Evolutionary conservation across 148 eudicot species (phyloP).

Genomic region (Rhododendron mucronatum): DNA sequence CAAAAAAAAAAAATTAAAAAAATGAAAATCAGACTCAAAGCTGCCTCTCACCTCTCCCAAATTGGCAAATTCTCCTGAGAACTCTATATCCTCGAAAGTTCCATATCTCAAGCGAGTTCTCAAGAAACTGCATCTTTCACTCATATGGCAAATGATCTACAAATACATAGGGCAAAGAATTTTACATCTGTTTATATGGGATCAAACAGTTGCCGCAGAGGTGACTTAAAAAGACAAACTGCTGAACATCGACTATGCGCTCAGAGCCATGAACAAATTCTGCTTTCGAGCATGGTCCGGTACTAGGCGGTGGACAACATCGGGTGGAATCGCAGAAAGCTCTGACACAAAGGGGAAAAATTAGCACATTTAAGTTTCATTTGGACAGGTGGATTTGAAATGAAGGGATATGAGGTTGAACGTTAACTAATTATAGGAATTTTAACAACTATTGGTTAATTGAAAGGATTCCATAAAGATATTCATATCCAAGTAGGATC

Average conservation of each 20-base stretch:
- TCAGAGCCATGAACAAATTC: conserved; percentile 92
- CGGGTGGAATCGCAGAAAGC: conserved; percentile 73
- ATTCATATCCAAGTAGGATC: background rate
- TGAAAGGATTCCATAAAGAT: background rate
- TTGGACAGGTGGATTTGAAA: background rate
- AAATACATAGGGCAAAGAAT: conserved; percentile 3
- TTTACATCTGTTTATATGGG: background rate
- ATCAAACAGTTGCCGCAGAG: background rate
- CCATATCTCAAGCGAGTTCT: background rate
- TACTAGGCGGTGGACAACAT: conserved; percentile 72
- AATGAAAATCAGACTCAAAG: background rate
- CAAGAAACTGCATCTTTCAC: background rate
- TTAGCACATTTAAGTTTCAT: background rate
- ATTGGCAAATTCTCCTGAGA: background rate
- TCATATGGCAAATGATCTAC: background rate
- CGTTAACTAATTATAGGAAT: background rate
- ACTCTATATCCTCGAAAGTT: background rate
- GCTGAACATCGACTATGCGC: conserved; percentile 27
- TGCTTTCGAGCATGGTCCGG: conserved; percentile 98
- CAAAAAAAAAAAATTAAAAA: background rate
- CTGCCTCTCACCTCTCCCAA: background rate
- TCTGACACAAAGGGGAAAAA: conserved; percentile 37
- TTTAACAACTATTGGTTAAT: background rate
- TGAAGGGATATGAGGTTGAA: background rate
- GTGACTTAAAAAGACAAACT: background rate